Conservation (phyloP, 495 filamentous ascomycete species). For the Trichoderma asperelloides region DNA sequence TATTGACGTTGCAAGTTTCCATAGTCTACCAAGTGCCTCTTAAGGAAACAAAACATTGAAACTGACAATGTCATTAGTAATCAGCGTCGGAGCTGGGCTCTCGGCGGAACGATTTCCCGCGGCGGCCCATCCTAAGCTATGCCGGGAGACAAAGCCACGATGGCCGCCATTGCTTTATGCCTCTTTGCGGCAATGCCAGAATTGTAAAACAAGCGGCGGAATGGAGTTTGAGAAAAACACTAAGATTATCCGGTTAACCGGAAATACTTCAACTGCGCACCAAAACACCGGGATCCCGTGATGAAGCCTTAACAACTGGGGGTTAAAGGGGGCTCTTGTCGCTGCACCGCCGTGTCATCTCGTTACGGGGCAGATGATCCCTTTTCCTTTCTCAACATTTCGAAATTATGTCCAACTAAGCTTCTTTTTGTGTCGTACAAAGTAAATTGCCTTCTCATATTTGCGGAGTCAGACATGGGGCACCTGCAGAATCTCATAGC, state of each 20-base stretch:
- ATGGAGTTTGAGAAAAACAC: neutral
- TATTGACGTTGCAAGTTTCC: neutral
- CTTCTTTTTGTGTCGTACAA: neutral
- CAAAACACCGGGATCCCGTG: neutral
- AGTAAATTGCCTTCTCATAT: neutral
- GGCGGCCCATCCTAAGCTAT: neutral
- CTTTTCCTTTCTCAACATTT: neutral
- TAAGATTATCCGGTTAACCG: neutral
- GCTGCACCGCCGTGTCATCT: neutral
- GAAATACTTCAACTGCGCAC: neutral
- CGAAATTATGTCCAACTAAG: neutral
- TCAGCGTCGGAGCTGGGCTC: no score
- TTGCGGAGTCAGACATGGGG: neutral
- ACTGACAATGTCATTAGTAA: no score
- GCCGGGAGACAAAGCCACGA: neutral
- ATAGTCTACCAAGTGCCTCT: no score
- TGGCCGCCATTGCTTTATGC: neutral
- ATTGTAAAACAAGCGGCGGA: neutral
- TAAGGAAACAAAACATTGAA: no score
- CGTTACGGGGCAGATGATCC: neutral
- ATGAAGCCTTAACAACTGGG: neutral
- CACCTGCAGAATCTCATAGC: constrained; percentile 40
- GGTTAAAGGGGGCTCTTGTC: neutral
- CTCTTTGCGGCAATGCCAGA: neutral
- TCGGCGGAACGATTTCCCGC: neutral